phyloP scores from a whole-genome alignment of 2,329 filamentous ascomycete species.

The Fusarium floridanum region DNA sequence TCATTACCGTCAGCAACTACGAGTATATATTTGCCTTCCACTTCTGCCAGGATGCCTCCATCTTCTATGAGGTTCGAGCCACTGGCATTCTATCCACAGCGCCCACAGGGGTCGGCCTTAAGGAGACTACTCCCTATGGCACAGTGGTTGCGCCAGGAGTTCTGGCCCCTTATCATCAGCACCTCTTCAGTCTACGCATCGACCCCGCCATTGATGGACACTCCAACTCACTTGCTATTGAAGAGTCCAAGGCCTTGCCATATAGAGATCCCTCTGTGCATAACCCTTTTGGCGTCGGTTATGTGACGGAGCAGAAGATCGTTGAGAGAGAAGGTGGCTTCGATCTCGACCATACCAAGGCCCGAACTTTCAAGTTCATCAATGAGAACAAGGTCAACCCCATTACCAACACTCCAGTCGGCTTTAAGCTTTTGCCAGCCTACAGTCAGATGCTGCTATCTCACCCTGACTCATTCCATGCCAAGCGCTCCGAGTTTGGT shows the following conservation, averaged over 20 bases:
- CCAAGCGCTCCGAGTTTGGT: constrained; percentile 57
- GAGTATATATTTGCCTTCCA: constrained; percentile 63
- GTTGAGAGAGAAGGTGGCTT: constrained; percentile 60
- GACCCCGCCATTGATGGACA: constrained; percentile 74
- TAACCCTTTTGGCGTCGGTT: constrained; percentile 67
- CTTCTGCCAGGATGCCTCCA: constrained; percentile 66
- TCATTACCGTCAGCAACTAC: constrained; percentile 74
- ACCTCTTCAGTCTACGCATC: constrained; percentile 75
- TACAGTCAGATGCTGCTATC: constrained; percentile 62
- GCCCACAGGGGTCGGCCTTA: constrained; percentile 66
- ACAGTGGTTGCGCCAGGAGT: constrained; percentile 73
- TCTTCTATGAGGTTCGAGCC: constrained; percentile 52
- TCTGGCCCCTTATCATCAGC: constrained; percentile 76
- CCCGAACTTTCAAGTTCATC: constrained; percentile 62
- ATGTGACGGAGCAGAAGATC: constrained; percentile 56
- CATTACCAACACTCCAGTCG: constrained; percentile 58
- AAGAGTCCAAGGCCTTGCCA: constrained; percentile 59
- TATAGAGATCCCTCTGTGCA: constrained; percentile 53
- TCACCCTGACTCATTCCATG: constrained; percentile 55
- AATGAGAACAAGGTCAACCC: constrained; percentile 59
- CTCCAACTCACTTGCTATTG: constrained; percentile 63
- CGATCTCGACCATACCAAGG: constrained; percentile 63
- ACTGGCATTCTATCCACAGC: constrained; percentile 59
- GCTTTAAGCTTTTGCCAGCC: constrained; percentile 59
- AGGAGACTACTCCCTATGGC: constrained; percentile 64